Evolutionary conservation across 1,139 yeast species (phyloP).

Genomic region (Suzukiozyma palmioleophila): DNA sequence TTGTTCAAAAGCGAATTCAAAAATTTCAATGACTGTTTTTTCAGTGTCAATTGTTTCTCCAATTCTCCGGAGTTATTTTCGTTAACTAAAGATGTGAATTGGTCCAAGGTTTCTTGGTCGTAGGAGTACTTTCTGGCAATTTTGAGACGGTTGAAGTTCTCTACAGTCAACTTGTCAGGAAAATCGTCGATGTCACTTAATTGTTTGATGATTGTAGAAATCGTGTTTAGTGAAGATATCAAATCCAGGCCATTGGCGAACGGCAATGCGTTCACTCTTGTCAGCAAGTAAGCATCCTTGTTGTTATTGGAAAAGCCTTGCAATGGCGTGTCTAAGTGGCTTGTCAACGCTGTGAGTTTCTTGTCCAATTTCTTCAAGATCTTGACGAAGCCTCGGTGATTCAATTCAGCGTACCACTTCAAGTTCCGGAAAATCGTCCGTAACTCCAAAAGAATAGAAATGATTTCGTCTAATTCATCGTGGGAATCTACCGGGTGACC

Average conservation of each 20-base stretch:
- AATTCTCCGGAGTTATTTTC: constrained; percentile 44
- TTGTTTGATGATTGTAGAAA: constrained; percentile 41
- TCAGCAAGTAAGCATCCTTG: constrained; percentile 60
- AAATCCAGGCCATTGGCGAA: constrained; percentile 71
- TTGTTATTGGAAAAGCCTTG: constrained; percentile 14
- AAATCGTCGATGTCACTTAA: background rate
- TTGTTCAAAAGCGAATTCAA: constrained; percentile 57
- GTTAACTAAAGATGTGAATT: constrained; percentile 28
- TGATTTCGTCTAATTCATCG: constrained; percentile 77
- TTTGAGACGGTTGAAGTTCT: constrained; percentile 1
- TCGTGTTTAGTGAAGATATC: constrained; percentile 46
- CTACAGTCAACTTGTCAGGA: background rate
- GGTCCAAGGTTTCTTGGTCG: constrained; percentile 26
- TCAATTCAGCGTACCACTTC: constrained; percentile 91
- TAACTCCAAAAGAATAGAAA: constrained; percentile 71
- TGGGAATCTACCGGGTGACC: constrained; percentile 32
- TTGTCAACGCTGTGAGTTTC: constrained; percentile 43
- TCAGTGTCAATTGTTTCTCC: constrained; percentile 29
- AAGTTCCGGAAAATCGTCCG: constrained; percentile 76
- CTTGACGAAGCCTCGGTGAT: constrained; percentile 85
- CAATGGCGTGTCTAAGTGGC: constrained; percentile 7
- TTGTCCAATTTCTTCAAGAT: constrained; percentile 89
- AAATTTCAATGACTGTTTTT: constrained; percentile 33
- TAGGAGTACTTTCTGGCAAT: constrained; percentile 17
- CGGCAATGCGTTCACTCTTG: constrained; percentile 70